Conservation (phyloP, 2,329 filamentous ascomycete species). For the Alternaria sp. region DNA sequence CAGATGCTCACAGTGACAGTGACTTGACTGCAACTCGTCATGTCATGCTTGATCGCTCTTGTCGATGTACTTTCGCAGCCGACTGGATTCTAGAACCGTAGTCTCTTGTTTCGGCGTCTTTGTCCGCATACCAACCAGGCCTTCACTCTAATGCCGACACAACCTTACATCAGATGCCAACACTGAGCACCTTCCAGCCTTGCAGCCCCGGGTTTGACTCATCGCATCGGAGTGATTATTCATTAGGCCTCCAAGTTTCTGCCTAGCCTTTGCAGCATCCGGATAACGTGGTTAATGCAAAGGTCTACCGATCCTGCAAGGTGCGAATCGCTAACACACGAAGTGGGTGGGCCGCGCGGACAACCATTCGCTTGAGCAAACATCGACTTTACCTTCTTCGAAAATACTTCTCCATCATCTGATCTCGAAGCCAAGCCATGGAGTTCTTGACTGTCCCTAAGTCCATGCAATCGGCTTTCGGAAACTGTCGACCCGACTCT, state of each 20-base stretch:
- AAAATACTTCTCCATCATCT: conserved; percentile 3
- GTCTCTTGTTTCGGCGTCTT: conserved; percentile 3
- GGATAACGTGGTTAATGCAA: neutral
- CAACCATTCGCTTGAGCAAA: conserved; percentile 1
- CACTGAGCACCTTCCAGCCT: conserved; percentile 8
- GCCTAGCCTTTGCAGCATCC: conserved; percentile 4
- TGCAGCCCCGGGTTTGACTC: conserved; percentile 24
- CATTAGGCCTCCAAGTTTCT: conserved; percentile 3
- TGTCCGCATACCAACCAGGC: neutral
- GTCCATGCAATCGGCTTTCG: neutral
- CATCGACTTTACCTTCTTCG: conserved; percentile 6
- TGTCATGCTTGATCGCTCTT: neutral
- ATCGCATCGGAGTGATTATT: conserved; percentile 11
- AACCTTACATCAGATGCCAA: conserved; percentile 15
- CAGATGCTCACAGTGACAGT: conserved; percentile 12
- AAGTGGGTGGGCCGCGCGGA: conserved; percentile 1
- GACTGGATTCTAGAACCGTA: neutral
- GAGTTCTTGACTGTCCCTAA: neutral
- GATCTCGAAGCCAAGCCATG: conserved; percentile 3
- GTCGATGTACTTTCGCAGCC: neutral
- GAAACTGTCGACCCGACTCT: neutral
- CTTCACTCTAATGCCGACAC: neutral
- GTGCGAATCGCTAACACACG: neutral
- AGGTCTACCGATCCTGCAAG: conserved; percentile 5
- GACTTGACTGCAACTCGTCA: conserved; percentile 3